Base-by-base conservation (phyloP, 441 rosid genomes). In the Euphorbia corollata region DNA sequence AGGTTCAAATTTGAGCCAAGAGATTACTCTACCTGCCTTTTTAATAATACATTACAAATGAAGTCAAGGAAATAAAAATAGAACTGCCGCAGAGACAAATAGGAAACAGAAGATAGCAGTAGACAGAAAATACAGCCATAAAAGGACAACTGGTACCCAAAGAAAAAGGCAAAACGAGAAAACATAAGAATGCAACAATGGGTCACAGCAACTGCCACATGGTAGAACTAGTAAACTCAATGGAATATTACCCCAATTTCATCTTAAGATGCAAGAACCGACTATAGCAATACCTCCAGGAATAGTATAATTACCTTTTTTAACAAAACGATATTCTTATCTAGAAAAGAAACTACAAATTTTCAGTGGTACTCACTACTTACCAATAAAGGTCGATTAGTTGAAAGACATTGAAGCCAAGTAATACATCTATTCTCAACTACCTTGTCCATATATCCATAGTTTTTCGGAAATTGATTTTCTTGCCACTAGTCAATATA, bases 191-290 rank as follows among this genome's bases (percentile, higher is more conserved):
- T 39, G 19, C 11, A 59, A 47, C 51, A 9, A 30, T 11, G 32
- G 24, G 34, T 13, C 22, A 55, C 16, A 59, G 16, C 39, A 24
- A 9, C 43, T 5, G 43, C 6, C 62, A 59, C 23, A 59, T 34
- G 45, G 36, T 59, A 34, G 23, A 9, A 30, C 57, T 64, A 24
- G 57, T n/a, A 64, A 16, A 9, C n/a, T n/a, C 57, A 20, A 64
- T 43, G 23, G 10, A 50, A 38, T 4, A 15, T 1, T 4, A 2
- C 16, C 23, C 18, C 15, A 23, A 50, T 11, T 13, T 30, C 19
- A n/a, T 18, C 24, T 4, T 2, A 32, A 48, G 27, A 30, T n/a
- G 11, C 30, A 50, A 8, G 27, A 60, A 27, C 13, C 22, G n/a
- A 27, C 32, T 27, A 27, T 27, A 27, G 32, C 32, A 27, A 27